Conservation (phyloP, 2,329 filamentous ascomycete species). For the Paraconiothyrium brasiliense region DNA sequence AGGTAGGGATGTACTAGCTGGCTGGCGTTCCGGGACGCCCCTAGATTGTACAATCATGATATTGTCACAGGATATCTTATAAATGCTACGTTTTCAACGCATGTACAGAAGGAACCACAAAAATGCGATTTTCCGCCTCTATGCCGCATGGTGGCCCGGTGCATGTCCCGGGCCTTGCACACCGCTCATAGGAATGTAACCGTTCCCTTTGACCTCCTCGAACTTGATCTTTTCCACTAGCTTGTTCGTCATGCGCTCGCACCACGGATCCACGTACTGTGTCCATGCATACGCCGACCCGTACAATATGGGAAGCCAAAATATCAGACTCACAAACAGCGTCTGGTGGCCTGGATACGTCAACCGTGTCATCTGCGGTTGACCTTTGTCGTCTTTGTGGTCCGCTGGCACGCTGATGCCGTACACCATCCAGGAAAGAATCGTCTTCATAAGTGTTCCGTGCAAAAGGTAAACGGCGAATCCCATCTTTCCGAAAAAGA, state of each 20-base stretch:
- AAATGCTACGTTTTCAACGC: slow-evolving; percentile 3
- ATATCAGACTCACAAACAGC: slow-evolving; percentile 11
- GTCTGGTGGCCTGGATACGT: slow-evolving; percentile 17
- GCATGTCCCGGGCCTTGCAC: slow-evolving; percentile 4
- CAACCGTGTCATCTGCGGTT: slow-evolving; percentile 17
- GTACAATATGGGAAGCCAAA: slow-evolving; percentile 18
- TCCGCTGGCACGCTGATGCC: slow-evolving; percentile 16
- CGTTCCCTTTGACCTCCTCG: slow-evolving; percentile 15
- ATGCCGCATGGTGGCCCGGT: background rate
- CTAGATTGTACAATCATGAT: slow-evolving; percentile 1
- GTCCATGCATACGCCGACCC: slow-evolving; percentile 17
- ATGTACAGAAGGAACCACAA: slow-evolving; percentile 5
- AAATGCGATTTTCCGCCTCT: background rate
- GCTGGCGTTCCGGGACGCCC: background rate
- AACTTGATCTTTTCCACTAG: slow-evolving; percentile 17
- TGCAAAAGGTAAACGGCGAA: slow-evolving; percentile 21
- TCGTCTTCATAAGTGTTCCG: slow-evolving; percentile 18
- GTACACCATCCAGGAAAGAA: slow-evolving; percentile 21
- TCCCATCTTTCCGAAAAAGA: slow-evolving; percentile 19
- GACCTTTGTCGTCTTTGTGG: slow-evolving; percentile 17
- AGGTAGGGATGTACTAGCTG: background rate
- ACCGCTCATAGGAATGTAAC: slow-evolving; percentile 16
- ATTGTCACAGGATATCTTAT: slow-evolving; percentile 4
- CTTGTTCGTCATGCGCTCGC: slow-evolving; percentile 20
- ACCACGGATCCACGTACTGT: slow-evolving; percentile 19